Base-by-base conservation (phyloP, 1,284 basidiomycete species). In the Mycena sp. region DNA sequence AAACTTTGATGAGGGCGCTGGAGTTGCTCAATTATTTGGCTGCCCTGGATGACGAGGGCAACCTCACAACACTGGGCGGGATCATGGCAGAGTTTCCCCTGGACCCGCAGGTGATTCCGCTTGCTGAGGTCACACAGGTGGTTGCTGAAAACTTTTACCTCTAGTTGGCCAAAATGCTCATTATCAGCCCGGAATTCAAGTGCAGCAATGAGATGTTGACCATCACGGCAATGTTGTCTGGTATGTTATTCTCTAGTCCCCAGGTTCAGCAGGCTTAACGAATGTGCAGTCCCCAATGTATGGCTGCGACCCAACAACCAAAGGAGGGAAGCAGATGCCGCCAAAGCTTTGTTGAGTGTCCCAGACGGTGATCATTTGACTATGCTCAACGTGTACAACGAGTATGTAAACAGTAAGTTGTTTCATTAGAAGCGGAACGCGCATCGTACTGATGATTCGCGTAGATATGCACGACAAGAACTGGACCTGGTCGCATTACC, bases 61-160 rank as follows among this genome's bases (percentile, higher is more conserved):
- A 95, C 66, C 78, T 99, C 58, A 99, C 97, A 1, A 95, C 90
- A 0, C 80, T 99, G 2, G 97, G 98, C 14, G 82, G 81, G 48
- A 93, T 96, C 65, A 99, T 99, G 97, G 97, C 97, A 12, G 96
- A 99, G 69, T 98, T 99, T 80, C 97, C 97, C 16, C 85, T 99
- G 28, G 98, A 99, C 75, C 97, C 98, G 30, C 97, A 99, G 82
- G 91, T 90, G 67, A 38, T 77, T 68, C 16, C 46, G 28, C 35
- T 40, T 52, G 32, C 38, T 17, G 7, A 96, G n/a, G 9, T 51
- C 26, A 2, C 40, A 41, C n/a, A 14, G 21, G 25, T n/a, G 6
- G 7, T 58, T 61, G 30, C 54, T 64, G 14, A 68, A 26, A 10
- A 57, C 16, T 73, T 10, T 44, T 49, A 29, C 43, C 17, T 32